Base-by-base conservation (phyloP, 768 basidiomycete genomes). In the Jaapia argillacea region DNA sequence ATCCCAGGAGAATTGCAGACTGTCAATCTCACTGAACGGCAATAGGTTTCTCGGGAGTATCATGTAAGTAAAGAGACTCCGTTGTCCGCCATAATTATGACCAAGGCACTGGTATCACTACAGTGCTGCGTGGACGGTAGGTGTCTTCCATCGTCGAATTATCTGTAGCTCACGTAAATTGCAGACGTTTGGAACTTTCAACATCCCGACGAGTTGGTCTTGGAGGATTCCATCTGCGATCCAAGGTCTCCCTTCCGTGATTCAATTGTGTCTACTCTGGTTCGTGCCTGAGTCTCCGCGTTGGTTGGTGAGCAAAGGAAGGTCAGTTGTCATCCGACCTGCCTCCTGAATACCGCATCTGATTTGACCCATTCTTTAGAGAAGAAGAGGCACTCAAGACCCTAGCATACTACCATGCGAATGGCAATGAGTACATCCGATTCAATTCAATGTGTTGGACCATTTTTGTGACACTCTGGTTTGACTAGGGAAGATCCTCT, bases 401-500 rank as follows among this genome's bases (percentile, higher is more conserved):
- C 24, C 45, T 69, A 10, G 66, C 62, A 4, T 67, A 68, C 54
- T 68, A 68, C 47, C 67, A 69, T 38, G 66, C 61, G 12, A 56
- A 63, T 18, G 67, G 66, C 1, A 59, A 68, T 41, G 53, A 51
- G 54, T 53, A 31, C 10, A 16, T 33, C 22, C 47, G 40, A 12
- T 1, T 3, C 24, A n/a, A n/a, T n/a, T 41, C 27, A 21, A 13
- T 4, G 26, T 24, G 21, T 18, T 10, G 10, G 10, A 6, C 1
- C 2, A 7, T 25, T 3, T 10, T 10, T 31, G 7, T 6, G 5
- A 2, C 23, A n/a, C 38, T 10, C n/a, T 23, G 2, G 12, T 2
- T 24, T n/a, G n/a, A n/a, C 13, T 24, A 12, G 14, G 22, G 24
- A 68, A 20, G 75, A 81, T 51, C 71, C 77, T 2, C 66, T 77